Conservation (phyloP, 23 red algal genomes). For the Gracilaria vermiculophylla region DNA sequence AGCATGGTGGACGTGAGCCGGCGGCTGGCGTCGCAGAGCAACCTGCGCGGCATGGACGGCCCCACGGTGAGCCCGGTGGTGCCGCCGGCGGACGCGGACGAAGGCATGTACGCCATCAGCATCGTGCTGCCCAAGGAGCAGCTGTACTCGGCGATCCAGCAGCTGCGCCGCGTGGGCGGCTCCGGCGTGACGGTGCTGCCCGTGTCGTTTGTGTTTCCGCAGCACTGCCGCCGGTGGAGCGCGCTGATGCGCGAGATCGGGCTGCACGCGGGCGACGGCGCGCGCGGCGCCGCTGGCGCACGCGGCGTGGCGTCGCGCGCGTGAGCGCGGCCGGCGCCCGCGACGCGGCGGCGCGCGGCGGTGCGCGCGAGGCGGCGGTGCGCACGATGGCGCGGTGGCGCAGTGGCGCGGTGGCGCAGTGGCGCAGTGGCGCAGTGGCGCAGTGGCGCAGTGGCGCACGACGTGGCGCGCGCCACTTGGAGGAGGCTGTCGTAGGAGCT, state of each 20-base stretch:
- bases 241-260: slow-evolving; percentile 34
- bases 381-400: too few species aligned
- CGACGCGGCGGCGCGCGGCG: too few species aligned
- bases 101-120: slow-evolving; percentile 99
- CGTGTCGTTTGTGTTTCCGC: slow-evolving; percentile 95
- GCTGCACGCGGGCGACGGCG: background rate
- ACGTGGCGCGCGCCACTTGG: too few species aligned
- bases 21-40: slow-evolving; percentile 66
- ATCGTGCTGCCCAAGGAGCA: slow-evolving; percentile 88
- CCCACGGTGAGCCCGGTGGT: slow-evolving; percentile 93
- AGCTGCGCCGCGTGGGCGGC: slow-evolving; percentile 93
- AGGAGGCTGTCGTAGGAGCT: too few species aligned
- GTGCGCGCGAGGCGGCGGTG: too few species aligned
- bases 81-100: slow-evolving; percentile 78
- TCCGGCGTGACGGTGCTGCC: slow-evolving; percentile 95
- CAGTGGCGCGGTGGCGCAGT: too few species aligned
- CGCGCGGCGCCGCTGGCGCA: background rate
- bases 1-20: slow-evolving; percentile 92
- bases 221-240: slow-evolving; percentile 72
- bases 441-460: too few species aligned
- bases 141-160: slow-evolving; percentile 84
- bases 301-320: background rate
- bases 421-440: too few species aligned
- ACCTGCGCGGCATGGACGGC: slow-evolving; percentile 92
- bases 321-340: too few species aligned